Base-by-base conservation (phyloP, 2,329 filamentous ascomycete species). In the Xylaria sp. region DNA sequence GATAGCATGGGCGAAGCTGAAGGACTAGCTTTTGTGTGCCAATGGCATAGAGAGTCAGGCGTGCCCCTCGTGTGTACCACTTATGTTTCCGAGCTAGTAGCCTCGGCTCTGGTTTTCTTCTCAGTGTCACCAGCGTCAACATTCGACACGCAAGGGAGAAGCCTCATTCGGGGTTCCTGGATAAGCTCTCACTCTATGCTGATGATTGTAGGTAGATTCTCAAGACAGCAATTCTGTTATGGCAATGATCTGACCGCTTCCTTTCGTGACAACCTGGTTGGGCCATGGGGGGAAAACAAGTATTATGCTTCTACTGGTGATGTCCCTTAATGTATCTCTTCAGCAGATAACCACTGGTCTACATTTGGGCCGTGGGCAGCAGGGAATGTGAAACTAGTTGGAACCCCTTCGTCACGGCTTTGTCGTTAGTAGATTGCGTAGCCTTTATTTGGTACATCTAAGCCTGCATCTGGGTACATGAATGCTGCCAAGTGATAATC, bases 11-110 rank as follows among this genome's bases (percentile, higher is more conserved):
- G 63, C 65, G 68, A 69, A 67, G 66, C 67, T 67, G 22, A 67
- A 69, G 20, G 63, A 67, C 56, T 64, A 64, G 54, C n/a, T 71
- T 59, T 63, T 69, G 62, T 64, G 59, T 67, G 63, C 67, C 62
- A 47, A 49, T 51, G 55, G 64, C 65, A 68, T 68, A 58, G 59
- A 62, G 61, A 69, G 67, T 68, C 60, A 69, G 63, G 66, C 63
- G 70, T 73, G 67, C 65, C 68, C 68, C 64, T 69, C 69, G 65
- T 71, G 69, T 71, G 66, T 74, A 70, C 70, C 65, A 55, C 29
- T 11, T 11, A 36, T 39, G 38, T 15, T 44, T 20, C 20, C 49
- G 50, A 42, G 54, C 33, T 55, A 42, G 20, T 25, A 10, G 27
- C 17, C 17, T 39, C 42, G 31, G 60, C 33, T 22, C 17, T 58